These are phyloP conservation scores for Limnanthes douglasii DNA, from an alignment of 345 rosid species.

Conservation along the genomic window DNA sequence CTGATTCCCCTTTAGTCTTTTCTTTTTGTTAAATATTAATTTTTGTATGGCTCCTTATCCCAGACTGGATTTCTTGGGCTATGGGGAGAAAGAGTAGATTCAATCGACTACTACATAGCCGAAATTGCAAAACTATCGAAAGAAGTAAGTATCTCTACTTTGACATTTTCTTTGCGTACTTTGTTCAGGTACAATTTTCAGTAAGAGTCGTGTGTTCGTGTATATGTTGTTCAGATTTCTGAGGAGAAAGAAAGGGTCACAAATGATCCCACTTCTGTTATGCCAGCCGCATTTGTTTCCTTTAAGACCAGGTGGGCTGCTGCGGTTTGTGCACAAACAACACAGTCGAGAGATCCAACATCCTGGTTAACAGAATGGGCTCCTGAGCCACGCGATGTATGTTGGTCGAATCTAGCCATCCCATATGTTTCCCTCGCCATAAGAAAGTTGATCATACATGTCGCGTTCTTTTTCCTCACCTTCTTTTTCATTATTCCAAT, in stretches of 20 bases:
- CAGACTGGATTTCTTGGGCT: constrained; percentile 90
- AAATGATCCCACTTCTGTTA: constrained; percentile 52
- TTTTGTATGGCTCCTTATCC: constrained; percentile 5
- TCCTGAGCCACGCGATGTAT: constrained; percentile 87
- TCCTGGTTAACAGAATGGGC: constrained; percentile 96
- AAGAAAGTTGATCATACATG: constrained; percentile 50
- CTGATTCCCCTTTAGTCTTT: background rate
- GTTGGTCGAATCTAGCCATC: constrained; percentile 74
- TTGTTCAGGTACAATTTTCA: too few relatives aligned
- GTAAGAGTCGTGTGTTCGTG: too few relatives aligned
- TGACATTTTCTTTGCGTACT: background rate
- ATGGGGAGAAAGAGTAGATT: constrained; percentile 69
- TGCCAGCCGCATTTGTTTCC: constrained; percentile 96
- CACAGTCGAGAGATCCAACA: constrained; percentile 78
- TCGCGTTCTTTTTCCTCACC: constrained; percentile 92
- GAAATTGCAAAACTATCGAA: constrained; percentile 53
- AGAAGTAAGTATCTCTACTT: constrained; percentile 37
- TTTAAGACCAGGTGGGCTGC: constrained; percentile 96
- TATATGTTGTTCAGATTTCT: constrained; percentile 33
- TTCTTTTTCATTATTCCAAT: constrained; percentile 94
- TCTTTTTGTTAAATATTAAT: constrained; percentile 2
- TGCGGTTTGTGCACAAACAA: constrained; percentile 94
- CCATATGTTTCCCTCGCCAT: constrained; percentile 67
- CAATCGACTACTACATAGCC: constrained; percentile 43
- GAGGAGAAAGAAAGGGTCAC: constrained; percentile 44